Conservation (phyloP, 2,329 filamentous ascomycete genomes). For the Cercospora citrullina region DNA sequence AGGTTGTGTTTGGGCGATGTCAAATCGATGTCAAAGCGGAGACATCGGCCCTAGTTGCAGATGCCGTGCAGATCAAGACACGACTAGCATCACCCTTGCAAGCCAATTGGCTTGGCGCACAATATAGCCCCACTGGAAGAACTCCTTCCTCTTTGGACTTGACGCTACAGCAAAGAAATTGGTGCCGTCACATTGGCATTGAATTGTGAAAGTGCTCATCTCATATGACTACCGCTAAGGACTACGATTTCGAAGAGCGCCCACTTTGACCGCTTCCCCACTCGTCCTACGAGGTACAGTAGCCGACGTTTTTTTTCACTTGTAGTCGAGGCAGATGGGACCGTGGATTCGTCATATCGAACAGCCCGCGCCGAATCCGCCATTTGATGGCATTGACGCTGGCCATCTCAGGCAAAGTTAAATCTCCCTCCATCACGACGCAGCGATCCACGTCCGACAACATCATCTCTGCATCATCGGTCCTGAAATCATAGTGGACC, state of each 20-base stretch:
- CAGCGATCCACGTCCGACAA: slow-evolving; percentile 22
- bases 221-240: not conserved
- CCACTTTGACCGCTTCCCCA: not conserved
- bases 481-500: slow-evolving; percentile 21
- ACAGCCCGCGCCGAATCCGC: slow-evolving; percentile 19
- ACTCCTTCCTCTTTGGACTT: not conserved
- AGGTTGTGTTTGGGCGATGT: not conserved
- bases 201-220: not conserved
- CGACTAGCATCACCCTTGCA: not conserved
- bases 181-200: not conserved
- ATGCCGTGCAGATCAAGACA: slow-evolving; percentile 12
- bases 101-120: not conserved
- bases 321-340: not conserved
- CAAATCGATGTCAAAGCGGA: slow-evolving; percentile 2
- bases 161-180: not conserved
- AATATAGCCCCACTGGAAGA: not conserved
- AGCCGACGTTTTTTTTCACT: not conserved
- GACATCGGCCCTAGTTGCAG: not conserved
- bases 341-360: not conserved
- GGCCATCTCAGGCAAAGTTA: slow-evolving; percentile 21
- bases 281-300: not conserved
- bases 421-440: slow-evolving; percentile 10
- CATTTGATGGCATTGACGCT: slow-evolving; percentile 18
- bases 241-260: not conserved
- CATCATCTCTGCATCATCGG: not conserved